Base-by-base conservation (phyloP, 352 stramenopile genomes). In the Albugo laibachii region DNA sequence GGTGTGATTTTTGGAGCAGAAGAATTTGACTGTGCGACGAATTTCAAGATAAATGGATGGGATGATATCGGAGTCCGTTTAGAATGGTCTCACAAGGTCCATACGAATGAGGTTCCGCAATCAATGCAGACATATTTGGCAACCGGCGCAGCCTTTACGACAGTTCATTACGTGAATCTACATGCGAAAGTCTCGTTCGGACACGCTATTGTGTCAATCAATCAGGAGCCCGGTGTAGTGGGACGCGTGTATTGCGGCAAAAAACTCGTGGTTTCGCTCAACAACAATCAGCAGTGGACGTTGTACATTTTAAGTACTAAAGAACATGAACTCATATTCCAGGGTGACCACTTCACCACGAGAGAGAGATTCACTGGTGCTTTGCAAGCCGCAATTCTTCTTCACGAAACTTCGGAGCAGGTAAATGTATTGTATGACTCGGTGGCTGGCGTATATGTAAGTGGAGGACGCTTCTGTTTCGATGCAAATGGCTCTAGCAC, bases 81-180 rank as follows among this genome's bases (percentile, higher is more conserved):
- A 14, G 47, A 61, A 3, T 53, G 86, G 41, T 45, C 41, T 11
- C 11, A 27, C 2, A 27, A 46, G 2, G 52, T 53, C 11, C 24
- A 41, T 15, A 41, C 36, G 14, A 51, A 42, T 37, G 24, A 31
- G 24, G 24, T 31, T 8, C 3, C 24, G 8, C 24, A 31, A 31
- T 31, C 24, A 31, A 57, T 77, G 58, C 63, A 49, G 12, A 75
- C 64, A 45, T 84, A 86, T 56, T 45, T 86, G 44, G 58, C 65
- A 1, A 62, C 82, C 44, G 77, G 77, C n/a, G 68, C 68, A n/a
- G 74, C 74, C 11, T 87, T 84, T 51, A 84, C 73, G 48, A 83
- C 71, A 0, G 53, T 87, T 14, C 44, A 74, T 42, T 86, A 89
- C 47, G 55, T 60, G n/a, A 56, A 72, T 8, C 59, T 89, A 45